Percentiles rank a stretch among this genome's conserved stretches.
Conservation (phyloP, 2,329 filamentous ascomycete species). For the Pseudocercospora vitis region DNA sequence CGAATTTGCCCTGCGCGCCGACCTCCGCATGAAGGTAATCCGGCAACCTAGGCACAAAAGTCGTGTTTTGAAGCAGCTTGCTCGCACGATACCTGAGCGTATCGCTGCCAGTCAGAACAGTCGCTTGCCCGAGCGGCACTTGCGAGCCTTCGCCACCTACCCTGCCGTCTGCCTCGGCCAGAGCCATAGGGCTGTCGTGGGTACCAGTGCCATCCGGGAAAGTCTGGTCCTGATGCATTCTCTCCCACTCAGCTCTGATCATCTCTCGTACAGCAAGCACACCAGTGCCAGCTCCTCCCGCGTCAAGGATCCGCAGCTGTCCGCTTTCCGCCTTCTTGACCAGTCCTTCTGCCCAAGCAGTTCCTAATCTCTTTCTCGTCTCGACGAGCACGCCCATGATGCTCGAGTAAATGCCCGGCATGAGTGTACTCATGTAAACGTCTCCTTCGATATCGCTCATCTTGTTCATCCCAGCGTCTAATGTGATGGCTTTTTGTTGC, state of each 20-base stretch:
- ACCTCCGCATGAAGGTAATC: slow-evolving; percentile 67
- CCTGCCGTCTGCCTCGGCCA: slow-evolving; percentile 38
- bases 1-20: slow-evolving; percentile 60
- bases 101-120: slow-evolving; percentile 76
- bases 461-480: slow-evolving; percentile 62
- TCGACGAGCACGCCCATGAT: slow-evolving; percentile 69
- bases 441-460: slow-evolving; percentile 78
- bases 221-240: slow-evolving; percentile 52
- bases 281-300: slow-evolving; percentile 71
- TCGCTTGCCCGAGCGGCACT: slow-evolving; percentile 68
- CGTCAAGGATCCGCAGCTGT: slow-evolving; percentile 69
- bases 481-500: slow-evolving; percentile 63
- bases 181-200: slow-evolving; percentile 24
- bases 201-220: background rate
- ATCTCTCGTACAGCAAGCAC: slow-evolving; percentile 76
- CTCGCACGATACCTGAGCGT: slow-evolving; percentile 73
- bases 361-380: slow-evolving; percentile 69
- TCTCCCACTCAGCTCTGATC: slow-evolving; percentile 75
- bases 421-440: slow-evolving; percentile 66
- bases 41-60: slow-evolving; percentile 86
- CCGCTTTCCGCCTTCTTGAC: slow-evolving; percentile 55
- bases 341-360: slow-evolving; percentile 66
- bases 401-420: slow-evolving; percentile 71
- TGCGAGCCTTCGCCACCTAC: slow-evolving; percentile 44
- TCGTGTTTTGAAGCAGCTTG: slow-evolving; percentile 79